Evolutionary conservation across 31 red algal genomes (phyloP).

Genomic region (Odonthalia washingtoniensis): DNA sequence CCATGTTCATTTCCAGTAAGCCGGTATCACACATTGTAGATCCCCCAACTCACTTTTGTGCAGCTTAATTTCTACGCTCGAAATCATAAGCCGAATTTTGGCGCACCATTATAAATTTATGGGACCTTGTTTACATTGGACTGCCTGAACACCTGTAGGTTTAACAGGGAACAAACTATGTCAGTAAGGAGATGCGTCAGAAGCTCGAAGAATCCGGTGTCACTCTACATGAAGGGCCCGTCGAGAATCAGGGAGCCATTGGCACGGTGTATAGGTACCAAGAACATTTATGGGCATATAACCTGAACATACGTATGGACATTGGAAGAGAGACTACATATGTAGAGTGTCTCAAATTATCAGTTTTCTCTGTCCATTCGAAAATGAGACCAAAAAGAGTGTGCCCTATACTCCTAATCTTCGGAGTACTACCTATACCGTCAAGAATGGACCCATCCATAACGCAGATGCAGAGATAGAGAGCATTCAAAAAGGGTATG

Average conservation of each 20-base stretch:
- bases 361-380: constrained; percentile 5
- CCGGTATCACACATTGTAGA: constrained; percentile 42
- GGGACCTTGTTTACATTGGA: constrained; percentile 32
- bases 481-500: too few species aligned
- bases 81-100: constrained; percentile 17
- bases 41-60: constrained; percentile 39
- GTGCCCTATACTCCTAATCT: constrained; percentile 34
- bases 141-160: constrained; percentile 27
- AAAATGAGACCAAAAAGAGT: constrained; percentile 41
- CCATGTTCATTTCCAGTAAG: constrained; percentile 37
- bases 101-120: constrained; percentile 22
- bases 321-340: background rate
- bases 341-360: constrained; percentile 28
- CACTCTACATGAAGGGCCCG: constrained; percentile 23
- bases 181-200: constrained; percentile 22
- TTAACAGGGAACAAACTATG: constrained; percentile 46
- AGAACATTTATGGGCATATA: background rate
- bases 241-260: constrained; percentile 36
- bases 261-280: constrained; percentile 37
- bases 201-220: constrained; percentile 13
- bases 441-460: too few species aligned
- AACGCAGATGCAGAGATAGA: too few species aligned
- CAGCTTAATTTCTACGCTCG: constrained; percentile 19
- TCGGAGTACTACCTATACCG: too few species aligned
- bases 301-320: constrained; percentile 1